Evolutionary conservation across 805 yeast genomes (phyloP).

Genomic region (Nakazawaea anatomiae): DNA sequence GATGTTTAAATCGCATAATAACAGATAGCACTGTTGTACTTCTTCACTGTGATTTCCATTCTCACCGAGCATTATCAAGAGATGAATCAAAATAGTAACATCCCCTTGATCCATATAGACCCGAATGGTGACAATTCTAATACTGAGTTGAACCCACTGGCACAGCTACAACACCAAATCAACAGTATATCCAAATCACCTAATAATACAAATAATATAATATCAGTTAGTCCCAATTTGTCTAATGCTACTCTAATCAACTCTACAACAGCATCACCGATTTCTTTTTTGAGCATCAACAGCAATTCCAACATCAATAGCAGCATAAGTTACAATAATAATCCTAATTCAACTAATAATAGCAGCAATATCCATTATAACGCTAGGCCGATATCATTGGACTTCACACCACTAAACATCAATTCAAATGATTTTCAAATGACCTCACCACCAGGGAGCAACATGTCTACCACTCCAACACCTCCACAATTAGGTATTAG

Average conservation of each 20-base stretch:
- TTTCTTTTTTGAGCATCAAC: slow-evolving; percentile 7
- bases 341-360: neutral
- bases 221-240: slow-evolving; percentile 3
- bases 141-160: neutral
- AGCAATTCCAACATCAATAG: neutral
- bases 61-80: neutral
- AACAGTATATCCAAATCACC: slow-evolving; percentile 6
- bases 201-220: neutral
- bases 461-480: neutral
- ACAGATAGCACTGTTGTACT: neutral
- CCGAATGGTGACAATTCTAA: neutral
- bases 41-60: too few relatives aligned
- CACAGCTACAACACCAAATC: neutral
- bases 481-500: slow-evolving; percentile 31
- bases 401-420: slow-evolving; percentile 7
- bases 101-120: slow-evolving; percentile 2
- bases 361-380: neutral
- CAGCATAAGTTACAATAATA: neutral
- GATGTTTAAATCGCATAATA: too few relatives aligned
- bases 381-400: slow-evolving; percentile 8
- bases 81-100: neutral
- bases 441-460: neutral
- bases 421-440: neutral
- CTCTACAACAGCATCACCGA: slow-evolving; percentile 6
- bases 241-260: neutral